Conservation (phyloP, 2,329 filamentous ascomycete genomes). For the Aphanoascus verrucosus region DNA sequence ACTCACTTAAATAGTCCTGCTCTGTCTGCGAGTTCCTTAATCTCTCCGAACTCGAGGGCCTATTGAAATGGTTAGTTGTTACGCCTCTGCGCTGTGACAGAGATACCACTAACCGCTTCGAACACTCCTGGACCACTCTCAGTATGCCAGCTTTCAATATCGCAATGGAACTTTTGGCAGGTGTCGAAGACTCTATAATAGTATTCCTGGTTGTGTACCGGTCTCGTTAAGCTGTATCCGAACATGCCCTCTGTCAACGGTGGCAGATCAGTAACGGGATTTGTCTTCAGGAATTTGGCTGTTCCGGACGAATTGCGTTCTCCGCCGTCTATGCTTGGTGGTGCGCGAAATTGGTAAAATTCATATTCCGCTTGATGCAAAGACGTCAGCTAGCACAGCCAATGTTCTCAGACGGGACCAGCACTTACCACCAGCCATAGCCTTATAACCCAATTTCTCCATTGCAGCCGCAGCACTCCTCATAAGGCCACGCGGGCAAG, state of each 20-base stretch:
- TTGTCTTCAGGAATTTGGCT: constrained; percentile 61
- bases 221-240: constrained; percentile 78
- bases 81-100: neutral
- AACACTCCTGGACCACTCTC: constrained; percentile 90
- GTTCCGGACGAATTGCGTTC: constrained; percentile 57
- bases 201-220: constrained; percentile 83
- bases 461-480: constrained; percentile 58
- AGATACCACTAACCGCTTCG: constrained; percentile 55
- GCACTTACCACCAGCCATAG: constrained; percentile 74
- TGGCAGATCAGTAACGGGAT: constrained; percentile 62
- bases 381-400: constrained; percentile 1
- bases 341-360: constrained; percentile 80
- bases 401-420: neutral
- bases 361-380: constrained; percentile 70
- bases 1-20: constrained; percentile 78
- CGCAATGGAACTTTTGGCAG: constrained; percentile 64
- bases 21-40: constrained; percentile 80
- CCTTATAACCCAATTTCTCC: constrained; percentile 57
- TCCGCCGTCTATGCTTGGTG: constrained; percentile 38
- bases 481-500: constrained; percentile 68
- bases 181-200: constrained; percentile 80
- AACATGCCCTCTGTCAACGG: constrained; percentile 90
- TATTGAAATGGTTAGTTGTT: constrained; percentile 23
- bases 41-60: constrained; percentile 80
- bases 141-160: constrained; percentile 91